Base-by-base conservation (phyloP, 495 filamentous ascomycete genomes). In the Melanomma pulvis-pyrius region DNA sequence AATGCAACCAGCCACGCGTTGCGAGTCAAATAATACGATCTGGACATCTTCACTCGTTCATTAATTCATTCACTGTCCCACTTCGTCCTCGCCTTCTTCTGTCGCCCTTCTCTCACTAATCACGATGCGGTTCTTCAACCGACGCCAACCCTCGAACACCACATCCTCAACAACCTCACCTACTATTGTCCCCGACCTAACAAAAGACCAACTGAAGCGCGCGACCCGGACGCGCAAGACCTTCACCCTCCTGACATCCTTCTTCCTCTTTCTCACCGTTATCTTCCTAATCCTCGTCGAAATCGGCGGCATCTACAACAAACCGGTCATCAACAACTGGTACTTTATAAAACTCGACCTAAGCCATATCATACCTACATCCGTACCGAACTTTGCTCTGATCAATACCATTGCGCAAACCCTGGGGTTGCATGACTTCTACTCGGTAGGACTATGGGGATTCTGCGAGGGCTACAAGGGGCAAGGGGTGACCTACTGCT, bases 401-500 rank as follows among this genome's bases (percentile, higher is more conserved):
- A 89, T 96, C 78, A 96, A 96, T 78, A 88, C 82, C 58, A 91
- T 97, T 61, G 92, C 92, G n/a, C 90, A 89, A 44, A 88, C 88
- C 12, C 83, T 98, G 52, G 93, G 93, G 7, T 80, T 97, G 19
- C 91, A 96, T 69, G 93, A 97, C 77, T 98, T 94, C 78, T 98
- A 98, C 75, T 88, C 91, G 71, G 92, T 96, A 36, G 93, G 93
- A 5, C 75, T 97, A 13, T 97, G 92, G 92, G 87, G 84, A 36
- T 96, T 88, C 74, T 97, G 93, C 71, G 90, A 93, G 77, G 93
- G 93, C 19, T 93, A 92, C 76, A 76, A 86, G 47, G 80, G 81
- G 48, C 77, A 84, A 63, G 90, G 90, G 5, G 87, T 94, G 54
- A 93, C 90, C 9, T 74, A 74, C 63, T 97, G 93, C 77, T 89